Base-by-base conservation (phyloP, 1,284 basidiomycete species). In the Apiotrichum sp. region DNA sequence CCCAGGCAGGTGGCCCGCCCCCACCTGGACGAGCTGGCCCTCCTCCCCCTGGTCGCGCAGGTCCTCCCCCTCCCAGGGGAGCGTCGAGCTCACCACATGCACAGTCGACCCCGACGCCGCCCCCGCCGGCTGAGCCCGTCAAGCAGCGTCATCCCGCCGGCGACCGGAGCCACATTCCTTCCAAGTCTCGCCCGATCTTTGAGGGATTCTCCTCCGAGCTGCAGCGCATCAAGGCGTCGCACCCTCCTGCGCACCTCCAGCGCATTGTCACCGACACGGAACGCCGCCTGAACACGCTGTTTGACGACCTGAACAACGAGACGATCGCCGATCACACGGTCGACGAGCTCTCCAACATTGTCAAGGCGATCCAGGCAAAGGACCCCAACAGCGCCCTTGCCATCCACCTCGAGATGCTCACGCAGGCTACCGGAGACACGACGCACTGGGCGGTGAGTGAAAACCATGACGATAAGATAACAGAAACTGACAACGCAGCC, bases 261-360 rank as follows among this genome's bases (percentile, higher is more conserved):
- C 85, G 88, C 38, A 82, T 93, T 65, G 84, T 86, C 0, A 90
- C 93, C 58, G 93, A 97, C 69, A 83, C 92, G 2, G 92, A 96
- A 70, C 83, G 90, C 32, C 82, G 93, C 33, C 80, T 96, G 68
- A 93, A 87, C 72, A 82, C 86, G 4, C 77, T 97, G 52, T 95
- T 95, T 66, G 93, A 97, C 72, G 86, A 86, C 34, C 78, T 97
- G 64, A 97, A 97, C 76, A 93, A 91, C 70, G 91, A 90, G 65
- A 87, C 88, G 6, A 74, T 97, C 22, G 86, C 88, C n/a, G 78
- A 80, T 58, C 75, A 81, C 31, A 84, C 88, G 33, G 80, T 87
- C 32, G 85, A 86, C 46, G 84, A 88, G 66, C 76, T 92, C 46
- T 63, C 82, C 22, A 81, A 83, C 45, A 80, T 92, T 42, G 80